Base-by-base conservation (phyloP, 78 protist genomes). In the Dictyostelium intermedium region DNA sequence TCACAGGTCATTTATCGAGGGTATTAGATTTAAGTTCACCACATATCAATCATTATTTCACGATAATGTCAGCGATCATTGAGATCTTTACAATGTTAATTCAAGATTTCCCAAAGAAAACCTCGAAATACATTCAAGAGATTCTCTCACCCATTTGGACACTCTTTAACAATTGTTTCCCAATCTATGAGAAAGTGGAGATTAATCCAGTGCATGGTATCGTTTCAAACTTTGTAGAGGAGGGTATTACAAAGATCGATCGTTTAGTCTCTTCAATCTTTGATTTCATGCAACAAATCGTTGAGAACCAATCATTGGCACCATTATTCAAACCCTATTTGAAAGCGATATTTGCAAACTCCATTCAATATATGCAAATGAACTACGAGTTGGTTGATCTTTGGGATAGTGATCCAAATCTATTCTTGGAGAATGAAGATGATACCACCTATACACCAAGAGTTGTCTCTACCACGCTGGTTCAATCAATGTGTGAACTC, bases 391-490 rank as follows among this genome's bases (percentile, higher is more conserved):
- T 53, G 53, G 41, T 32, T 27, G 93, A 87, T 1, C 69, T 63
- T 7, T 87, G 63, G 60, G 47, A 61, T 43, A 35, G 13, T 32
- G 93, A 87, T 9, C 39, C 80, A 20, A 78, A 70, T 41, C 76
- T 77, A 66, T 87, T 61, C 43, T 23, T 87, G 1, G 93, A 87
- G 70, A 45, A 63, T 14, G 85, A 87, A 39, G 92, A 86, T 60
- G 93, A 87, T 8, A 34, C 27, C 13, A 27, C 37, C 20, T 66
- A 79, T 18, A 35, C 20, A 11, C 93, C 93, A 25, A 39, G 93
- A 37, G 37, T 39, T 10, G 32, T 86, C n/a, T 23, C 84, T 2
- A 25, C 53, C 2, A 8, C 43, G 20, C 23, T 87, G 45, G 18
- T 87, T 30, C 41, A 13, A 23, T 5, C 23, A 8, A 25, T 87